These are phyloP conservation scores for Trichosporon faecale DNA, from an alignment of 1,284 basidiomycete genomes.

Conservation along the genomic window DNA sequence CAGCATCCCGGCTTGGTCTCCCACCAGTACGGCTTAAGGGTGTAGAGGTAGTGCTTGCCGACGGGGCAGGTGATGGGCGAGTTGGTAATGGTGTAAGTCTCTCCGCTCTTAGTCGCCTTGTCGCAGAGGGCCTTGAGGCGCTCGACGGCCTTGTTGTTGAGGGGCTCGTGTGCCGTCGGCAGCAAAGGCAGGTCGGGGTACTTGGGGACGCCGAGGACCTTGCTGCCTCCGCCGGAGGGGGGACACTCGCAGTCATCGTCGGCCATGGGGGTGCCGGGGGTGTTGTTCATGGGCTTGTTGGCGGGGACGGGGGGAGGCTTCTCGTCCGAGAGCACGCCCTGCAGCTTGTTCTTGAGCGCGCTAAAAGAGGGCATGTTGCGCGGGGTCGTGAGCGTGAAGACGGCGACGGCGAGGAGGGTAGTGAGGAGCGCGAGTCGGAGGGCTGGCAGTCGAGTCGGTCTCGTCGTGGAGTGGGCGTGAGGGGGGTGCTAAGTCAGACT, in stretches of 20 bases:
- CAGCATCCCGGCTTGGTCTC: constrained; percentile 26
- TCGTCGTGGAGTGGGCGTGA: background rate
- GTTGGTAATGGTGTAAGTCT: constrained; percentile 33
- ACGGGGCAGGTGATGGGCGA: constrained; percentile 26
- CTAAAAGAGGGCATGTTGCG: background rate
- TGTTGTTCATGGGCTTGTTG: background rate
- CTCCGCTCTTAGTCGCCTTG: constrained; percentile 16
- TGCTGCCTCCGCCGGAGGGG: background rate
- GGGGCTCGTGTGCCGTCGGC: constrained; percentile 1
- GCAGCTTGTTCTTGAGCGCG: constrained; percentile 2
- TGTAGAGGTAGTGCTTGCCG: constrained; percentile 37
- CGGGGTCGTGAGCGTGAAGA: background rate
- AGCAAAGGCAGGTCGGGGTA: constrained; percentile 23
- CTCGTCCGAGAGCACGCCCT: constrained; percentile 2
- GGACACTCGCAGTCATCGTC: constrained; percentile 8
- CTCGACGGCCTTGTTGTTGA: constrained; percentile 10
- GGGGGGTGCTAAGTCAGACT: background rate
- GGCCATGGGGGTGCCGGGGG: background rate
- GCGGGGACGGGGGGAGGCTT: background rate
- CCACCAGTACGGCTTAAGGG: constrained; percentile 41
- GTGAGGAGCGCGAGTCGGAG: background rate
- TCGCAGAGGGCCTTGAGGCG: constrained; percentile 19
- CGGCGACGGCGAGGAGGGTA: background rate
- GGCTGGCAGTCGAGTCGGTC: background rate
- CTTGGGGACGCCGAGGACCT: constrained; percentile 19